phyloP scores from a whole-genome alignment of 352 stramenopile species.

The Pythium sp. region DNA sequence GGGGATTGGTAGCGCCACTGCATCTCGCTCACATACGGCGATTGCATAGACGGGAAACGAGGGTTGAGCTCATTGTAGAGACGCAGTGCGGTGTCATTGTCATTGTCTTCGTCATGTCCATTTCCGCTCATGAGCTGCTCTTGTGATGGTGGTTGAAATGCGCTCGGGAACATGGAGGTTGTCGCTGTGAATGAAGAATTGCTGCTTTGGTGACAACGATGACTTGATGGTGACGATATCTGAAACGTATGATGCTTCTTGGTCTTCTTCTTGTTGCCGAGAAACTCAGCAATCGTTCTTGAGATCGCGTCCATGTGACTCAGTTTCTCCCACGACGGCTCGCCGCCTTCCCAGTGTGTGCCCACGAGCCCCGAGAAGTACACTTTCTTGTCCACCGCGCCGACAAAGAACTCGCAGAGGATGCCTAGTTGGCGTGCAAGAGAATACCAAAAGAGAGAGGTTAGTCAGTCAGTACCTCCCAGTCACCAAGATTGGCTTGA shows the following conservation, averaged over 20 bases:
- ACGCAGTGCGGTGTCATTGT: conserved; percentile 18
- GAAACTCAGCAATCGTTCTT: conserved; percentile 3
- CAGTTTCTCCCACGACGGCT: conserved; percentile 44
- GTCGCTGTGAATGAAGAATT: not conserved
- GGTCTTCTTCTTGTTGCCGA: not conserved
- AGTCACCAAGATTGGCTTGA: not conserved
- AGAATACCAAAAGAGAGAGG: not conserved
- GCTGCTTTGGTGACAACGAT: not conserved
- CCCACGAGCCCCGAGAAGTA: conserved; percentile 46
- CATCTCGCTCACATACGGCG: conserved; percentile 32
- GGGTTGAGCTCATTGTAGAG: conserved; percentile 57
- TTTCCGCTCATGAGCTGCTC: not conserved
- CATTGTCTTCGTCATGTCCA: not conserved
- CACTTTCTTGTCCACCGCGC: conserved; percentile 24
- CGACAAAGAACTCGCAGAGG: conserved; percentile 57
- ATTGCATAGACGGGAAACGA: conserved; percentile 58
- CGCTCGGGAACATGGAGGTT: not conserved
- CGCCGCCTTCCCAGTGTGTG: conserved; percentile 39
- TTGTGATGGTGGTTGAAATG: not conserved
- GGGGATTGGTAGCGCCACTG: conserved; percentile 55
- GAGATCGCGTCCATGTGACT: conserved; percentile 37
- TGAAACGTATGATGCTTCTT: not conserved
- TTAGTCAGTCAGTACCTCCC: not conserved
- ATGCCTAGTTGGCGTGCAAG: conserved; percentile 23
- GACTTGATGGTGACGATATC: not conserved